Evolutionary conservation across 495 filamentous ascomycete species (phyloP), one percentile per base, ranked within the genome.

Genomic region (Aspergillus funiculosus): DNA sequence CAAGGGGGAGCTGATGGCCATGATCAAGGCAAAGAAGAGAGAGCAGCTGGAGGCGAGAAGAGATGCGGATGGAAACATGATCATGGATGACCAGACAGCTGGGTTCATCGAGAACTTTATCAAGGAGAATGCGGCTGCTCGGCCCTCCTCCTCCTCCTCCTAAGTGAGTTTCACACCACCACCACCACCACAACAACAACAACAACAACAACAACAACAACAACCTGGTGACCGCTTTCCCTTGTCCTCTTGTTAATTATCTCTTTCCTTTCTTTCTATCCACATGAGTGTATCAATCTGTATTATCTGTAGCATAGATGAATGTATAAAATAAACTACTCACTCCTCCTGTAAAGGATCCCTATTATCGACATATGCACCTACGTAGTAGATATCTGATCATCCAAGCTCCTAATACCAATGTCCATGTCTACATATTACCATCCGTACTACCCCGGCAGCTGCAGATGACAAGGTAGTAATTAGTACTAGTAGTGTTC

Each of bases 281-380:
- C 5, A 38, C 32, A 42, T 46, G 40, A 26, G 51, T 66, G 63
- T 71, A 66, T 58, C 62, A 48, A 48, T 58, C 53, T 63, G 58
- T 62, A 63, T 32, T 41, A 43, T n/a, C 58, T 71, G 57, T 68
- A 68, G 60, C 61, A 60, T 64, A 59, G 53, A 54, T 61, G 54
- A 54, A 22, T 55, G 51, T 53, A 53, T 50, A 51, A 48, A 35
- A 45, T 50, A 20, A 43, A 9, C 11, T 31, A n/a, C n/a, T n/a
- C n/a, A n/a, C n/a, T n/a, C n/a, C n/a, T n/a, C n/a, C n/a, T n/a
- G n/a, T n/a, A n/a, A n/a, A n/a, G n/a, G n/a, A n/a, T n/a, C n/a
- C n/a, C n/a, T 7, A 25, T 14, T 31, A 17, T 31, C 2, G 18
- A 1, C 8, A 14, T 17, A 26, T 27, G n/a, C 22, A 26, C n/a